A percentile compares a stretch with the other conserved stretches of the same genome.
phyloP scores from a whole-genome alignment of 306 rosid species.

The Sphenostylis stenocarpa region DNA sequence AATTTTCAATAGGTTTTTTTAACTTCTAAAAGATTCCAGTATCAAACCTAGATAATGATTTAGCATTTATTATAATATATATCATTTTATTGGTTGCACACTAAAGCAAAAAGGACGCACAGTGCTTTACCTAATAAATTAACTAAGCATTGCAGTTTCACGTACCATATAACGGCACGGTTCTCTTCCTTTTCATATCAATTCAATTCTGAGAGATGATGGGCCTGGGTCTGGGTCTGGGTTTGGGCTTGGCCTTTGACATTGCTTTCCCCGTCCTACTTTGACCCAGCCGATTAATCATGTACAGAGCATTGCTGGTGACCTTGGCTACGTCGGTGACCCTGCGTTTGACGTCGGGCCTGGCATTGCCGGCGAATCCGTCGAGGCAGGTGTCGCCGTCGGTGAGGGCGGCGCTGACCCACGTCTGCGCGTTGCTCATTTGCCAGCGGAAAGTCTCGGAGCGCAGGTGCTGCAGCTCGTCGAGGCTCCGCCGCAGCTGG shows the following conservation, averaged over 20 bases:
- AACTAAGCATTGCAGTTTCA: background rate
- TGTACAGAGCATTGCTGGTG: constrained; percentile 72
- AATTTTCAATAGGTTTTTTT: no score
- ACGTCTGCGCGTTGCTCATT: constrained; percentile 79
- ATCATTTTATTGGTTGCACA: background rate
- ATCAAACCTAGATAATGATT: no score
- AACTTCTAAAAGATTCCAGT: no score
- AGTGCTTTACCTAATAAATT: background rate
- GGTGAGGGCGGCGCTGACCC: constrained; percentile 84
- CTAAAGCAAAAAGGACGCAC: background rate
- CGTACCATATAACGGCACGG: background rate
- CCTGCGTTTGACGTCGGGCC: constrained; percentile 47
- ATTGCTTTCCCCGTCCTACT: constrained; percentile 2
- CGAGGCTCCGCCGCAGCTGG: constrained; percentile 51
- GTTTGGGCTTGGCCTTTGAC: background rate
- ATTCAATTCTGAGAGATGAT: background rate
- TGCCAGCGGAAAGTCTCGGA: constrained; percentile 56
- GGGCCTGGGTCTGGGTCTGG: background rate
- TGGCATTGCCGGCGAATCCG: constrained; percentile 49
- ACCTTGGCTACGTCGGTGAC: constrained; percentile 52
- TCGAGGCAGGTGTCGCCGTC: constrained; percentile 77
- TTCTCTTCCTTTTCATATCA: background rate
- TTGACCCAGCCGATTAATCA: constrained; percentile 57
- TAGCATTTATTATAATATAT: background rate
- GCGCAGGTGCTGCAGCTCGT: constrained; percentile 57